Evolutionary conservation across 768 basidiomycete species (phyloP).

Genomic region (Hysterangium stoloniferum): DNA sequence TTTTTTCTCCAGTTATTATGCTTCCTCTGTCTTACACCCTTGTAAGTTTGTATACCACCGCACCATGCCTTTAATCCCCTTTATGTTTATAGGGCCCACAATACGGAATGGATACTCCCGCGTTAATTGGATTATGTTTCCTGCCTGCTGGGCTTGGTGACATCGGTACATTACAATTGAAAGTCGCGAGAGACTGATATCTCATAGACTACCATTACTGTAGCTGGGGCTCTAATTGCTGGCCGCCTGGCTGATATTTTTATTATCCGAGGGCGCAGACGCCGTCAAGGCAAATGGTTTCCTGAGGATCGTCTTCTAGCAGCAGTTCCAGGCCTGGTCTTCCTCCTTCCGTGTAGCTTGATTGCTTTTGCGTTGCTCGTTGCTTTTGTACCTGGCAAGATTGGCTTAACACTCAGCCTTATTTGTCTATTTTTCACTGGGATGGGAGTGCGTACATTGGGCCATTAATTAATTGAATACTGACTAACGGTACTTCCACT

Average conservation of each 20-base stretch:
- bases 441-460: conserved; percentile 56
- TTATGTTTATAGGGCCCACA: not conserved
- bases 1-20: conserved; percentile 30
- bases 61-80: not conserved
- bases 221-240: conserved; percentile 54
- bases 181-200: too few relatives aligned
- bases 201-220: not conserved
- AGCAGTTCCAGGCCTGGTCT: conserved; percentile 35
- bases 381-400: conserved; percentile 38
- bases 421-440: conserved; percentile 57
- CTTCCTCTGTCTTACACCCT: conserved; percentile 61
- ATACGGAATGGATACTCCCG: conserved; percentile 7
- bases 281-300: conserved; percentile 49
- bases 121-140: conserved; percentile 5
- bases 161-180: not conserved
- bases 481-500: not conserved
- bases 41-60: conserved; percentile 27
- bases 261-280: conserved; percentile 39
- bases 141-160: conserved; percentile 5
- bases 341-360: conserved; percentile 49
- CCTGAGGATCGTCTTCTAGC: conserved; percentile 64
- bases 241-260: conserved; percentile 52
- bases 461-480: too few relatives aligned
- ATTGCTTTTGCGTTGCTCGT: conserved; percentile 43
- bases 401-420: conserved; percentile 45